phyloP scores from a whole-genome alignment of 1,284 basidiomycete genomes.

The Veloporphyrellus conicus region DNA sequence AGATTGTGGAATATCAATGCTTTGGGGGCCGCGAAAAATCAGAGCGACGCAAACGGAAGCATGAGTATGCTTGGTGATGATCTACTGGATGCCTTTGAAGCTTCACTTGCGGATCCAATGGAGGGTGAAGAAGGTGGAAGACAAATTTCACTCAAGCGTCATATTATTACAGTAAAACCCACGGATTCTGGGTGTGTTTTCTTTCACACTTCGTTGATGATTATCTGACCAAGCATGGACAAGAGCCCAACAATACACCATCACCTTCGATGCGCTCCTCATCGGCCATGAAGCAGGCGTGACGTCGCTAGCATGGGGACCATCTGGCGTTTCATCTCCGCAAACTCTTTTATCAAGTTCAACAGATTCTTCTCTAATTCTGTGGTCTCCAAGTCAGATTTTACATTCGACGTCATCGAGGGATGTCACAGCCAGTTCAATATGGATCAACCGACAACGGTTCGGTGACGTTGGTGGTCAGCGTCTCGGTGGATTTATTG shows the following conservation, averaged over 20 bases:
- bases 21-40: slow-evolving; percentile 23
- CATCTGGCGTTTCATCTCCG: slow-evolving; percentile 26
- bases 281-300: slow-evolving; percentile 89
- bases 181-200: slow-evolving; percentile 43
- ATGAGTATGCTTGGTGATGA: slow-evolving; percentile 53
- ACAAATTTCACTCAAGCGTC: slow-evolving; percentile 81
- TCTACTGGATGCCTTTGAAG: slow-evolving; percentile 83
- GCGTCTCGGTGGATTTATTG: slow-evolving; percentile 84
- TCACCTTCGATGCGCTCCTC: slow-evolving; percentile 87
- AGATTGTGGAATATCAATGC: slow-evolving; percentile 80
- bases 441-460: slow-evolving; percentile 86
- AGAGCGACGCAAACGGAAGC: slow-evolving; percentile 9
- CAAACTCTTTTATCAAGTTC: slow-evolving; percentile 81
- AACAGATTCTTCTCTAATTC: slow-evolving; percentile 86
- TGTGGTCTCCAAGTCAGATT: slow-evolving; percentile 78
- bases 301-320: slow-evolving; percentile 82
- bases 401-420: slow-evolving; percentile 33
- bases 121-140: slow-evolving; percentile 69
- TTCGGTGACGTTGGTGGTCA: slow-evolving; percentile 92
- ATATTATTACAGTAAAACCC: slow-evolving; percentile 64
- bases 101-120: slow-evolving; percentile 61
- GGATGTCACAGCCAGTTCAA: slow-evolving; percentile 45
- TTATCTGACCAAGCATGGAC: slow-evolving; percentile 4
- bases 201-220: neutral
- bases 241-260: slow-evolving; percentile 61